Evolutionary conservation across 208 protist genomes (phyloP), one percentile per base, ranked within the genome.

Genomic region (Crithidia sp.): DNA sequence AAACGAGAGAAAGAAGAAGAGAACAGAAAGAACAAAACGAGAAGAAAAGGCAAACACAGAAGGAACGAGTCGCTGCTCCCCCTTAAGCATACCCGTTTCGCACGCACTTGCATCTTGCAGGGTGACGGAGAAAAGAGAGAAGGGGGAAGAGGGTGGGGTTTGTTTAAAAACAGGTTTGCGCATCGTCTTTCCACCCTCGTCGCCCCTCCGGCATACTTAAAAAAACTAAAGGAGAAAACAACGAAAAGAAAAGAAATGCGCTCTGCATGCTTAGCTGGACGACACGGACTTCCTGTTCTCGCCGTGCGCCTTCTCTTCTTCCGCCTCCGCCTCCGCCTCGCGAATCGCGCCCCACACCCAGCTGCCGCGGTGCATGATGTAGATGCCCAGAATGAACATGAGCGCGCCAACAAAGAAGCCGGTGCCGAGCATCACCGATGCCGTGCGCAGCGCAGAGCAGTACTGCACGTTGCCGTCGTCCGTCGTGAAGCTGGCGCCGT

Each of bases 371-470:
- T 92, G 81, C 61, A 94, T 78, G 61, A 91, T 60, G 74, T 91
- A 94, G 62, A 94, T 85, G 53, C 79, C 82, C 2, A 91, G 45
- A 17, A 88, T 78, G 57, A 91, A 96, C 78, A 90, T 94, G 49
- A 96, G 67, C 7, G 84, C 56, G 10, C 88, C 91, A 36, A 93
- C 76, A 70, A 96, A 91, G 80, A 93, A 93, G 52, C 88, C 88
- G 12, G 60, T 62, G 60, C 78, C 87, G 7, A 93, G 64, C 83
- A 94, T 89, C 50, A 92, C 57, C 4, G 74, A 79, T 12, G 79
- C 60, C 12, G 72, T 67, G 56, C 74, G 79, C 47, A 90, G n/a
- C 58, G 82, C 77, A 6, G 83, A 82, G 74, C 87, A 91, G 62
- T 77, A 59, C 41, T 61, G 72, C 9, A 59, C 55, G 36, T 70